Conservation (phyloP, 106 monocot species). For the Apostasia shenzhenica region DNA sequence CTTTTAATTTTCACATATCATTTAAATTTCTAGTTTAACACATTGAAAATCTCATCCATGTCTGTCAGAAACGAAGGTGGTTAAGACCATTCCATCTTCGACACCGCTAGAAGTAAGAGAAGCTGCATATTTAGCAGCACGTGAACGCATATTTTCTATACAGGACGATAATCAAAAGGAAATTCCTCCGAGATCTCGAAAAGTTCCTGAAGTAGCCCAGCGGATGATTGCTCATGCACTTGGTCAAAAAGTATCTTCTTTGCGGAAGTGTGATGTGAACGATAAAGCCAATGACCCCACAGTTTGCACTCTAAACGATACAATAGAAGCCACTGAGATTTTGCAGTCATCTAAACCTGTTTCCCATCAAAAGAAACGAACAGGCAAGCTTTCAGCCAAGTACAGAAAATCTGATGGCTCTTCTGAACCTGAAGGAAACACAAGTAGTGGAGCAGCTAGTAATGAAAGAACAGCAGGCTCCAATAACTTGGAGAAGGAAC, state of each 20-base stretch:
- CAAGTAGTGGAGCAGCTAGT: not conserved
- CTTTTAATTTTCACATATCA: too few species aligned
- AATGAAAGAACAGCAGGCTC: not conserved
- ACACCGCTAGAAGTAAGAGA: constrained; percentile 62
- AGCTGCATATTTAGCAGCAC: constrained; percentile 80
- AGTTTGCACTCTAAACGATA: not conserved
- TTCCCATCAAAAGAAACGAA: not conserved
- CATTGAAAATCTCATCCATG: not conserved
- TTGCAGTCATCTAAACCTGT: not conserved
- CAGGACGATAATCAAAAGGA: constrained; percentile 29
- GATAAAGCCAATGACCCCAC: not conserved
- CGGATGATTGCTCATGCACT: constrained; percentile 97
- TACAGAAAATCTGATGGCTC: not conserved
- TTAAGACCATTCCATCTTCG: constrained; percentile 17
- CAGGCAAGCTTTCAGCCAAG: not conserved
- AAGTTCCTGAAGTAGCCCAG: constrained; percentile 65
- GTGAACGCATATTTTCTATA: constrained; percentile 70
- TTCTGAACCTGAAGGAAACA: not conserved
- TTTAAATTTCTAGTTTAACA: not conserved
- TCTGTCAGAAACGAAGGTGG: constrained; percentile 5
- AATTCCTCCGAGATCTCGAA: constrained; percentile 37
- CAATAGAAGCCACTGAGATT: not conserved
- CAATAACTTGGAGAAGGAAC: constrained; percentile 44
- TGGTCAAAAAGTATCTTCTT: constrained; percentile 33
- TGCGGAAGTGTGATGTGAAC: not conserved